These are phyloP conservation scores for Elsinoe australis DNA, from an alignment of 2,329 filamentous ascomycete genomes.

Conservation along the genomic window DNA sequence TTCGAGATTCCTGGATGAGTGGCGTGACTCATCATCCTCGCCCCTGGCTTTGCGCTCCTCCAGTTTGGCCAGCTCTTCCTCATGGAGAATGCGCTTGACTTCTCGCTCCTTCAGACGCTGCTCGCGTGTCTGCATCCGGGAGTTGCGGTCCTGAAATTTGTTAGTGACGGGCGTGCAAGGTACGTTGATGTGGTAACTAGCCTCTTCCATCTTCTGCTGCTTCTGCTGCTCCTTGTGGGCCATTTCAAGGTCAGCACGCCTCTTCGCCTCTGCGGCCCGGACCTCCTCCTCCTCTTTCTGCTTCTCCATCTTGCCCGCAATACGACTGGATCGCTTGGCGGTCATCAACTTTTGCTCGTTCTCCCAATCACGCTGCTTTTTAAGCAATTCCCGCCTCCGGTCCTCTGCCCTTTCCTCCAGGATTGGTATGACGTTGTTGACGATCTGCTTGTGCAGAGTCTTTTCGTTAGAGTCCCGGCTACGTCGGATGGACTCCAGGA, in stretches of 20 bases:
- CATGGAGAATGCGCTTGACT: conserved; percentile 69
- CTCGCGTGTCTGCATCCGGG: conserved; percentile 74
- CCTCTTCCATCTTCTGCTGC: conserved; percentile 58
- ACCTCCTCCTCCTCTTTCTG: conserved; percentile 65
- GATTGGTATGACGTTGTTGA: conserved; percentile 73
- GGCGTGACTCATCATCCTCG: conserved; percentile 38
- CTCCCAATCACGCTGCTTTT: conserved; percentile 70
- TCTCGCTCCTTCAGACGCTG: conserved; percentile 81
- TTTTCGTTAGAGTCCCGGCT: conserved; percentile 82
- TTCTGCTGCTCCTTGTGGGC: conserved; percentile 52
- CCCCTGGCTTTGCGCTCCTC: conserved; percentile 59
- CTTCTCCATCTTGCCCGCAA: conserved; percentile 73
- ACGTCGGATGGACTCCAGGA: conserved; percentile 64
- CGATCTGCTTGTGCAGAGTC: conserved; percentile 60
- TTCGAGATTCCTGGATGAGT: conserved; percentile 74
- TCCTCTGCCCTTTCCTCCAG: conserved; percentile 67
- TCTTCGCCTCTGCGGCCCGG: conserved; percentile 62
- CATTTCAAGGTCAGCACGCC: conserved; percentile 55
- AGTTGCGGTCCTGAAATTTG: conserved; percentile 58
- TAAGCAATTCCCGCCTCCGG: conserved; percentile 63
- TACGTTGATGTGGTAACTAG: conserved; percentile 26
- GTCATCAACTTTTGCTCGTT: conserved; percentile 82
- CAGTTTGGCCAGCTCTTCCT: conserved; percentile 72
- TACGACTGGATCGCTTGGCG: conserved; percentile 84
- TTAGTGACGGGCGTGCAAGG: conserved; percentile 22